Evolutionary conservation across 257 asterid genomes (phyloP).

Genomic region (Penstemon davidsonii): DNA sequence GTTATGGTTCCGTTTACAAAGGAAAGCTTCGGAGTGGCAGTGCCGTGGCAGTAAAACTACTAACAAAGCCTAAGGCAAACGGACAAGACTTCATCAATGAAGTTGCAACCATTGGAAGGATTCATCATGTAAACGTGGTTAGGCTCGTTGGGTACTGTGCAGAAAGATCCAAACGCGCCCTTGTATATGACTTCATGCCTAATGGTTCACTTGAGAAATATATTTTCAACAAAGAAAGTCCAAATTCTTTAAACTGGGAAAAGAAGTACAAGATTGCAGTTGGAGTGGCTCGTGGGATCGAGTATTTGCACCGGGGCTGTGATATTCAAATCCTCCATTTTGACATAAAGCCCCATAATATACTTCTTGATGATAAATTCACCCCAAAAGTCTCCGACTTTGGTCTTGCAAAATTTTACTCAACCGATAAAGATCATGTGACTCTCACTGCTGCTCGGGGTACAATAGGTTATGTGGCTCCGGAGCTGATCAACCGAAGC

Average conservation of each 20-base stretch:
- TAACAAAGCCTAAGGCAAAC: too few relatives aligned
- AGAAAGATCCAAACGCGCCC: too few relatives aligned
- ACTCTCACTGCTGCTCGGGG: conserved; percentile 34
- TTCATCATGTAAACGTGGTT: too few relatives aligned
- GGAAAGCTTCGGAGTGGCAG: too few relatives aligned
- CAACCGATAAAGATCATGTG: conserved; percentile 8
- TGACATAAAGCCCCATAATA: conserved; percentile 39
- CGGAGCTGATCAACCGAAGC: conserved; percentile 31
- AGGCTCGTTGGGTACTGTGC: too few relatives aligned
- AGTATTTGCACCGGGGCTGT: conserved; percentile 15
- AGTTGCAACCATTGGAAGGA: too few relatives aligned
- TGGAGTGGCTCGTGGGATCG: conserved; percentile 40
- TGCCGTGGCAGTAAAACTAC: too few relatives aligned
- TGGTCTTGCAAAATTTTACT: conserved; percentile 26
- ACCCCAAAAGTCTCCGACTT: conserved; percentile 31
- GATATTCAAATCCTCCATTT: conserved; percentile 31
- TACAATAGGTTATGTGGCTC: conserved; percentile 40
- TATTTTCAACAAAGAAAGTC: too few relatives aligned
- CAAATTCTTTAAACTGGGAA: conserved; percentile 15
- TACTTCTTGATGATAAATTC: conserved; percentile 32
- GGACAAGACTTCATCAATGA: too few relatives aligned
- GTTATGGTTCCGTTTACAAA: too few relatives aligned
- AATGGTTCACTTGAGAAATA: too few relatives aligned
- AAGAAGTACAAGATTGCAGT: conserved; percentile 32
- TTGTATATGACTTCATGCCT: too few relatives aligned